These are phyloP conservation scores for Daldinia bambusicola DNA, from an alignment of 495 filamentous ascomycete species.

Conservation along the genomic window DNA sequence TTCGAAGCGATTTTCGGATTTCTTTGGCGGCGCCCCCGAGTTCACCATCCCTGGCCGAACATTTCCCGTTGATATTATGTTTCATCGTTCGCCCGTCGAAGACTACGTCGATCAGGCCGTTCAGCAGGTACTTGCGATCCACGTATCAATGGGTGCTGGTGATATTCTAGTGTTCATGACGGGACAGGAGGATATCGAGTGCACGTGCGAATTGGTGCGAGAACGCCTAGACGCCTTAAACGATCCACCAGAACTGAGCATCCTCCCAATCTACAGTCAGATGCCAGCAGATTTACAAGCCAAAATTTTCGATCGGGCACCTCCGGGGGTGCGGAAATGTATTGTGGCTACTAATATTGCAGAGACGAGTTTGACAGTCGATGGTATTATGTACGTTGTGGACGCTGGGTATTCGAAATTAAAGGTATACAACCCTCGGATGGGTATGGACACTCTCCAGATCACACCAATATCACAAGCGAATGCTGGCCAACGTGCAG, in stretches of 20 bases:
- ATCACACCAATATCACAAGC: constrained; percentile 98
- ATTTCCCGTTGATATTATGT: constrained; percentile 97
- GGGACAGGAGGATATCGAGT: constrained; percentile 98
- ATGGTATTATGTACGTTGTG: constrained; percentile 99
- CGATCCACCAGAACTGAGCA: constrained; percentile 92
- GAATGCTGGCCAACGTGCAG: constrained; percentile 92
- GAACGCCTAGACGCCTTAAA: constrained; percentile 92
- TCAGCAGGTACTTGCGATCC: constrained; percentile 96
- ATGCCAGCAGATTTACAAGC: constrained; percentile 99
- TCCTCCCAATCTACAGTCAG: constrained; percentile 98
- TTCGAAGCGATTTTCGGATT: constrained; percentile 91
- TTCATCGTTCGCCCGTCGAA: constrained; percentile 92
- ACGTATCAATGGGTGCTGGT: constrained; percentile 88
- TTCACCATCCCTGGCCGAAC: constrained; percentile 97
- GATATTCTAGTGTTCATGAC: constrained; percentile 99
- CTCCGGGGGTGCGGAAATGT: constrained; percentile 91
- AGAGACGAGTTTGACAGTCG: constrained; percentile 96
- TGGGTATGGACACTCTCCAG: constrained; percentile 99
- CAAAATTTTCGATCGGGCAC: constrained; percentile 94
- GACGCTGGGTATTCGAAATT: constrained; percentile 96
- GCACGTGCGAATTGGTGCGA: constrained; percentile 90
- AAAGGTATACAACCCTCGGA: constrained; percentile 97
- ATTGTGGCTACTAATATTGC: constrained; percentile 99
- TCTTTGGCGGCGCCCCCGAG: constrained; percentile 97
- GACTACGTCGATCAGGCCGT: constrained; percentile 98